A percentile compares a stretch with the other conserved stretches of the same genome.
Conservation (phyloP, 2,329 filamentous ascomycete genomes). For the Fusarium multiceps region DNA sequence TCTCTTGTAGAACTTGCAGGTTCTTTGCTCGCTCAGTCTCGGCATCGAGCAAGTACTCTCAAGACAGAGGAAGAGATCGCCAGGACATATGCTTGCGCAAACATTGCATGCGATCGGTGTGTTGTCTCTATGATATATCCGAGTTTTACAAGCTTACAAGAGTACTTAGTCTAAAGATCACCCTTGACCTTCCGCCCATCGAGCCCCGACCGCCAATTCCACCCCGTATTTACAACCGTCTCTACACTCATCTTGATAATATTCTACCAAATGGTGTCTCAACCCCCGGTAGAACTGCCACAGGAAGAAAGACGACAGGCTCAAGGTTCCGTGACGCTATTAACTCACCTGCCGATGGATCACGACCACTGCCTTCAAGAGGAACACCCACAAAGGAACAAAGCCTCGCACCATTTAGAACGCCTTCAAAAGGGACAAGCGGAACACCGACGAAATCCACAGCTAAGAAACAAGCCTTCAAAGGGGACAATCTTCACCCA, state of each 20-base stretch:
- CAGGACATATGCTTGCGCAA: slow-evolving; percentile 84
- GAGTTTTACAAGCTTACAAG: neutral
- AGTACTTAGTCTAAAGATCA: slow-evolving; percentile 74
- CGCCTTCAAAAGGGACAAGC: slow-evolving; percentile 43
- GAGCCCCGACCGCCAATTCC: slow-evolving; percentile 81
- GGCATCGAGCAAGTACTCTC: slow-evolving; percentile 78
- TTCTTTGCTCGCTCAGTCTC: slow-evolving; percentile 83
- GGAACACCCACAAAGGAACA: slow-evolving; percentile 61
- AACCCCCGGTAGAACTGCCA: slow-evolving; percentile 46
- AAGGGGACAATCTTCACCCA: slow-evolving; percentile 58
- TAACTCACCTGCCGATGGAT: slow-evolving; percentile 43
- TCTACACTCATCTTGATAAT: slow-evolving; percentile 83
- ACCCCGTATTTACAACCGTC: slow-evolving; percentile 83
- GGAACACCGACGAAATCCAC: slow-evolving; percentile 59
- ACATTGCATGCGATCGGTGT: slow-evolving; percentile 89
- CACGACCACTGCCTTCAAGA: slow-evolving; percentile 53
- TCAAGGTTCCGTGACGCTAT: slow-evolving; percentile 47
- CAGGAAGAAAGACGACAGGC: slow-evolving; percentile 50
- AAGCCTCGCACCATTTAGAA: slow-evolving; percentile 58
- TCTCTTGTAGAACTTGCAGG: slow-evolving; percentile 77
- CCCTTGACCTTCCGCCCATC: slow-evolving; percentile 80
- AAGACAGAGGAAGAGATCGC: slow-evolving; percentile 90
- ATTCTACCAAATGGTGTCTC: slow-evolving; percentile 65
- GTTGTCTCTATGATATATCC: neutral
- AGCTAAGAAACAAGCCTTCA: slow-evolving; percentile 42